Evolutionary conservation across 2,329 filamentous ascomycete species (phyloP), one percentile per base, ranked within the genome.

Genomic region (Fusarium avenaceum): DNA sequence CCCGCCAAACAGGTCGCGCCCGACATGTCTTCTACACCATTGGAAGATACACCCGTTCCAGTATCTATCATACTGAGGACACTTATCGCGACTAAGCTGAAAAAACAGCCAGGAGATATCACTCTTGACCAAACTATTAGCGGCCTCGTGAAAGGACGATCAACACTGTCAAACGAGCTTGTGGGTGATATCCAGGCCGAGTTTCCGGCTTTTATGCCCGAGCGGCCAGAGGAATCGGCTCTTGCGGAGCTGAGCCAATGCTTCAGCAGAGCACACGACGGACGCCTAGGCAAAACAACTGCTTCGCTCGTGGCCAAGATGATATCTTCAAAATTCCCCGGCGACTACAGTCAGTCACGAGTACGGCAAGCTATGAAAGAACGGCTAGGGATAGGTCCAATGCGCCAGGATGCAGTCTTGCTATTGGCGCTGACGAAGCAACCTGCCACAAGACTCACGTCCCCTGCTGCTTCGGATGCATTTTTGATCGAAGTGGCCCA

Each of bases 251-350:
- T 47, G 28, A 32, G 44, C n/a, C 17, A 47, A 32, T 19, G 26
- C 28, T 19, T 47, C 28, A 47, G 28, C 28, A 20, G 11, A n/a
- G 30, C 19, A 26, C 44, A 47, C 44, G 17, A 20, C 13, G 44
- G 44, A 20, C 26, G 30, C 30, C 44, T 47, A 19, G 44, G 44
- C n/a, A 47, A 47, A 33, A 26, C 19, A 17, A 47, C 44, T 19
- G n/a, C 44, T 17, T 32, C 44, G 30, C 44, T 47, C n/a, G 28
- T 47, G n/a, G n/a, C 28, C 26, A 47, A 47, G 44, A 47, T 47
- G 44, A 19, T 47, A 20, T 47, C 44, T 20, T 47, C 44, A 33
- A 47, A 32, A 17, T 20, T 47, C 20, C 44, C 44, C 19, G 44
- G 44, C 13, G 44, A 32, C 28, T 47, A 47, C 19, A 19, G 28